phyloP scores from a whole-genome alignment of 2,329 filamentous ascomycete species.

The Chaetomiaceae sp. region DNA sequence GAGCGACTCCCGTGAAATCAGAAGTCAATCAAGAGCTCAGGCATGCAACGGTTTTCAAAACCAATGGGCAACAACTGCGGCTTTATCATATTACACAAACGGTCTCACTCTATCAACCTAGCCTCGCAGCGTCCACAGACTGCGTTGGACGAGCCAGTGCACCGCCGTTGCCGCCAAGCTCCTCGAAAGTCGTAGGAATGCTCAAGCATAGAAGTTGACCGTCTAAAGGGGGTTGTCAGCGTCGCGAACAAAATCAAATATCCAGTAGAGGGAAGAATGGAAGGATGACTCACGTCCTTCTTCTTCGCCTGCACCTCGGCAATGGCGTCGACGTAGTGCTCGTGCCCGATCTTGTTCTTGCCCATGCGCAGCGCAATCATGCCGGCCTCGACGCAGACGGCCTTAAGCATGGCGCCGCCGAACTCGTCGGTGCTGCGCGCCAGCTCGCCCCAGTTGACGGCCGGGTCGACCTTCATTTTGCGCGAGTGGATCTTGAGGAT shows the following conservation, averaged over 20 bases:
- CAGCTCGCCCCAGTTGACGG: constrained; percentile 92
- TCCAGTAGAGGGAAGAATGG: background rate
- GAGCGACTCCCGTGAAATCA: too few species aligned
- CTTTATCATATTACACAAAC: constrained; percentile 17
- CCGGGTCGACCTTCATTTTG: constrained; percentile 94
- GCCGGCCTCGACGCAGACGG: constrained; percentile 95
- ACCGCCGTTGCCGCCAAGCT: background rate
- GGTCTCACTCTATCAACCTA: constrained; percentile 14
- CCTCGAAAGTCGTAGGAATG: background rate
- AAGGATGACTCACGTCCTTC: constrained; percentile 62
- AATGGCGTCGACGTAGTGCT: constrained; percentile 98
- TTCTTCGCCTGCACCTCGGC: constrained; percentile 93
- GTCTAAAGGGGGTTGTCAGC: constrained; percentile 19
- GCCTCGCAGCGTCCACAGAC: constrained; percentile 13
- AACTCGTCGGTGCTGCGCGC: constrained; percentile 98
- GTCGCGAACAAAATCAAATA: background rate
- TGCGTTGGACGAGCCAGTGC: background rate
- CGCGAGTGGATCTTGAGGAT: constrained; percentile 96
- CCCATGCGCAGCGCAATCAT: constrained; percentile 97
- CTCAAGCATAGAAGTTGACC: constrained; percentile 36
- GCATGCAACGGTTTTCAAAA: background rate
- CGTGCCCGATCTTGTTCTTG: constrained; percentile 93
- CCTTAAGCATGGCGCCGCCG: constrained; percentile 94
- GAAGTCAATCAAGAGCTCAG: too few species aligned
- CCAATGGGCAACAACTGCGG: constrained; percentile 5